A percentile compares a stretch with the other conserved stretches of the same genome.
Evolutionary conservation across 129 eudicot genomes (phyloP).

Genomic region (Scalesia atractyloides): DNA sequence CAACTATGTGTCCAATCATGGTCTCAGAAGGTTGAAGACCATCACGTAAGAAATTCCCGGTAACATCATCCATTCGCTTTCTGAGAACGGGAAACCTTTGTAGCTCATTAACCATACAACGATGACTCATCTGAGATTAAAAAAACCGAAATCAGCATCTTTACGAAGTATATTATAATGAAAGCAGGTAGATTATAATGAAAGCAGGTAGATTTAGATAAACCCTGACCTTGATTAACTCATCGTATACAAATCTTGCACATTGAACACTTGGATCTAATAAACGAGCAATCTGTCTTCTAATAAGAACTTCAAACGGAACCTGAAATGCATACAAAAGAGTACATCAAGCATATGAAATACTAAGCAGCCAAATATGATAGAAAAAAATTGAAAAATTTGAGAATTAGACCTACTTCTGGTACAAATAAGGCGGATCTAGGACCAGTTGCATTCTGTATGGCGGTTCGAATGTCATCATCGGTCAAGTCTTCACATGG

Average conservation of each 20-base stretch:
- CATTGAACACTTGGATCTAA: conserved; percentile 99
- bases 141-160: conserved; percentile 22
- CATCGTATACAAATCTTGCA: conserved; percentile 94
- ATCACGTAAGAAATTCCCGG: conserved; percentile 76
- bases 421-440: conserved; percentile 95
- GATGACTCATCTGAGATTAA: conserved; percentile 79
- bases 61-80: conserved; percentile 95
- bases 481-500: conserved; percentile 97
- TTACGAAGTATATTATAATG: not conserved
- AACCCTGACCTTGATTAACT: conserved; percentile 75
- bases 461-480: conserved; percentile 95
- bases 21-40: conserved; percentile 97
- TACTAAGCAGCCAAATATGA: conserved; percentile 2
- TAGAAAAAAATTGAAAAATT: not conserved
- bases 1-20: conserved; percentile 95
- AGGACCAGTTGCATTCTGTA: conserved; percentile 96
- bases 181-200: not conserved
- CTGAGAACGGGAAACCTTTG: conserved; percentile 90
- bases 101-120: conserved; percentile 83
- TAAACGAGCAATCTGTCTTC: conserved; percentile 88
- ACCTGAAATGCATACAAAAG: conserved; percentile 46
- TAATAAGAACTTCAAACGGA: conserved; percentile 94
- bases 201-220: conserved; percentile 3
- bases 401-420: conserved; percentile 63
- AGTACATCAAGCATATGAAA: not conserved